A percentile compares a stretch with the other conserved stretches of the same genome.
Conservation (phyloP, 345 rosid genomes). For the Eutrema japonicum region DNA sequence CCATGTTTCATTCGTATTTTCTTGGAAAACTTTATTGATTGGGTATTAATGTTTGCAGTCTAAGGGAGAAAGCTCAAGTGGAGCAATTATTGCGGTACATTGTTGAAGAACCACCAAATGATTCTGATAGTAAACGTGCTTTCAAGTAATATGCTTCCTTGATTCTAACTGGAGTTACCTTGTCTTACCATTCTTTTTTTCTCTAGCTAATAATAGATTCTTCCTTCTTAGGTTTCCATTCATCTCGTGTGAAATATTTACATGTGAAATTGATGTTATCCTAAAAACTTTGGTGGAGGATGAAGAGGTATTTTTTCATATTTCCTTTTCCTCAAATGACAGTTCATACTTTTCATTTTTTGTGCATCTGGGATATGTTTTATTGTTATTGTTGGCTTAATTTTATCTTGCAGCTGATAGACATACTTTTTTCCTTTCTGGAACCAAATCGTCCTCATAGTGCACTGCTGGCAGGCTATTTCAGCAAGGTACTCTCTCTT, state of each 20-base stretch:
- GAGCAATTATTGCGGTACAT: conserved; percentile 84
- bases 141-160: conserved; percentile 68
- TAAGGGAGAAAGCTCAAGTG: conserved; percentile 89
- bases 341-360: conserved; percentile 3
- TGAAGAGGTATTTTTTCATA: conserved; percentile 62
- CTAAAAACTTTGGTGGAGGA: conserved; percentile 94
- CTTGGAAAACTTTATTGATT: conserved; percentile 24
- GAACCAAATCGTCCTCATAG: conserved; percentile 85
- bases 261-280: conserved; percentile 97
- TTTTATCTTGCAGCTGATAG: conserved; percentile 73
- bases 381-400: conserved; percentile 27
- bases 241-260: conserved; percentile 93
- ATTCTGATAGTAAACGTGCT: conserved; percentile 82
- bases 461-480: conserved; percentile 93
- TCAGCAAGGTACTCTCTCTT: conserved; percentile 76
- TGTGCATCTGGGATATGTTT: conserved; percentile 1
- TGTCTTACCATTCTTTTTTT: background rate
- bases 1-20: conserved; percentile 1
- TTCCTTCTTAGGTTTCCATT: conserved; percentile 76
- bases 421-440: conserved; percentile 91
- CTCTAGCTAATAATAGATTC: conserved; percentile 28
- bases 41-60: conserved; percentile 52
- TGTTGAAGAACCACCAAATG: conserved; percentile 79
- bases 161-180: conserved; percentile 23
- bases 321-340: background rate